These are phyloP conservation scores for Colletotrichum cuscutae DNA, from an alignment of 2,329 filamentous ascomycete genomes.

Conservation along the genomic window DNA sequence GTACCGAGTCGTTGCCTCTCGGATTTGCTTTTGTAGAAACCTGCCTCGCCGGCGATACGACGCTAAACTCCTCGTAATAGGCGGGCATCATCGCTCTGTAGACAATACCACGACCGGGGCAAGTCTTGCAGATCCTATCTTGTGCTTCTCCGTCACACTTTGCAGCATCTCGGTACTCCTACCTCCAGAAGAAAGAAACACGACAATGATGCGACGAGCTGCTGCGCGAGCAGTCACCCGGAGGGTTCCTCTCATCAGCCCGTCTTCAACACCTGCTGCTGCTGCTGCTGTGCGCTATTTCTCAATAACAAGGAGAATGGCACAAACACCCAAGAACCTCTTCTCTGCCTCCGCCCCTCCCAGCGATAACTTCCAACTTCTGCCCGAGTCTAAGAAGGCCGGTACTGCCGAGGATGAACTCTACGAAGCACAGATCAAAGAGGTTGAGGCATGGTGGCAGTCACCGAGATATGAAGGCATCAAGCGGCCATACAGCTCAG, in stretches of 20 bases:
- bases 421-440: conserved; percentile 83
- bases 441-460: conserved; percentile 92
- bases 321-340: conserved; percentile 30
- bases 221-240: conserved; percentile 43
- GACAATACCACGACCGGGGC: background rate
- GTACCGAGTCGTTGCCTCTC: conserved; percentile 7
- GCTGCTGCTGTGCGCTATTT: conserved; percentile 42
- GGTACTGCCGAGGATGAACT: conserved; percentile 86
- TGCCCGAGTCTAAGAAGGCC: conserved; percentile 80
- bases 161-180: background rate
- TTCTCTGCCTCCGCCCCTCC: conserved; percentile 47
- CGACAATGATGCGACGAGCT: conserved; percentile 47
- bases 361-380: conserved; percentile 86
- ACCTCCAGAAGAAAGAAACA: background rate
- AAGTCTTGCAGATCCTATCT: background rate
- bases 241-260: conserved; percentile 39
- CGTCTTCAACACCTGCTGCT: conserved; percentile 35
- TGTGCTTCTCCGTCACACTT: background rate
- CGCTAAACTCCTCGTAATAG: background rate
- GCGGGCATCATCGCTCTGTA: background rate
- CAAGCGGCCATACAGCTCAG: conserved; percentile 89
- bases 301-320: conserved; percentile 46
- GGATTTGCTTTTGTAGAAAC: conserved; percentile 3
- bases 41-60: conserved; percentile 1
- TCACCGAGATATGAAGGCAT: conserved; percentile 88